These are phyloP conservation scores for Verticillium zaregamsianum DNA, from an alignment of 2,329 filamentous ascomycete species.

Conservation along the genomic window DNA sequence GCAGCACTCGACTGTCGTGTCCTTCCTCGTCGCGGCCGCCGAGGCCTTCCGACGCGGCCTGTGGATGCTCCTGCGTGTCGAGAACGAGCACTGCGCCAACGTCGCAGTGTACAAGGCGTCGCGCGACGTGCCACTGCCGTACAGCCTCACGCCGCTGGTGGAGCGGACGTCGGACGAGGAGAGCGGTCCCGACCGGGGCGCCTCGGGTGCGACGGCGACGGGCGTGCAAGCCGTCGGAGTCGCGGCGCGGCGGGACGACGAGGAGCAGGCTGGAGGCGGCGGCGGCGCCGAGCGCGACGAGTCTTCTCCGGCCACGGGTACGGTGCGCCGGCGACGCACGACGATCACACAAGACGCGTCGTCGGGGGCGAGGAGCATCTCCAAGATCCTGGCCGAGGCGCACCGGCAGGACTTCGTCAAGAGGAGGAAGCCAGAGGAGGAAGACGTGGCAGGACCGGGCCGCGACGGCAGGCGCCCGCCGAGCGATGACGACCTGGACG, in stretches of 20 bases:
- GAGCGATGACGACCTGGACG: conserved; percentile 22
- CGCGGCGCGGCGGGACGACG: conserved; percentile 3
- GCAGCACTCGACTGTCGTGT: conserved; percentile 79
- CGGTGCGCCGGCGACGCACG: conserved; percentile 15
- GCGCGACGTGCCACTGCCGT: conserved; percentile 82
- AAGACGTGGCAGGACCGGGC: conserved; percentile 18
- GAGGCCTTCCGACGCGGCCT: conserved; percentile 83
- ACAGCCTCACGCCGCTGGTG: conserved; percentile 53
- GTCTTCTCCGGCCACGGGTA: not conserved
- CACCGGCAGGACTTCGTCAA: conserved; percentile 93
- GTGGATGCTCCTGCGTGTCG: conserved; percentile 90
- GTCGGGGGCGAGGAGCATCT: conserved; percentile 30
- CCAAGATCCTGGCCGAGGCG: conserved; percentile 71
- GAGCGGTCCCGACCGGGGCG: conserved; percentile 1
- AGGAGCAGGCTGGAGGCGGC: conserved; percentile 6
- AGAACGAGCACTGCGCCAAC: conserved; percentile 96
- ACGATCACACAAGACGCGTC: conserved; percentile 12
- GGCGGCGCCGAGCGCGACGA: no score
- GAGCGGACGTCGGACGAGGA: conserved; percentile 25
- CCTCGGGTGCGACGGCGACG: not conserved
- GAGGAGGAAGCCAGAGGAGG: conserved; percentile 43
- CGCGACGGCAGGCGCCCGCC: conserved; percentile 16
- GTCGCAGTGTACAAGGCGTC: conserved; percentile 87
- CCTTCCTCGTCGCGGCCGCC: conserved; percentile 72
- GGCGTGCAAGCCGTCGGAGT: conserved; percentile 5